Conservation (phyloP, 129 eudicot species). For the Flaveria linearis region DNA sequence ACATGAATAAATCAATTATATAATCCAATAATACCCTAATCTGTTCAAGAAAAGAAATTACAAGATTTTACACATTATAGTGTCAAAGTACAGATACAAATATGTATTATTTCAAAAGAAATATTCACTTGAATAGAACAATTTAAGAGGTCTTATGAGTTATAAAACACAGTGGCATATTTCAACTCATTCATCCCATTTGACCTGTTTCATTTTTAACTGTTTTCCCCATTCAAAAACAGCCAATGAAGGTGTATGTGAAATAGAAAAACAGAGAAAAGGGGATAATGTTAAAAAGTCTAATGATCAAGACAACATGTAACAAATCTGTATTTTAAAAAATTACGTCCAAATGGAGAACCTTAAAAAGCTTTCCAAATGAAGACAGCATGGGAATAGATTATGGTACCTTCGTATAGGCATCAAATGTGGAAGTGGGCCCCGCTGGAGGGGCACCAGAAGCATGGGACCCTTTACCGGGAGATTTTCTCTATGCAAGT, state of each 20-base stretch:
- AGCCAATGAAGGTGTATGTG: too few relatives aligned
- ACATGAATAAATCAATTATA: not conserved
- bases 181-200: not conserved
- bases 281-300: too few relatives aligned
- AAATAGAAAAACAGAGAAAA: too few relatives aligned
- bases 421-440: conserved; percentile 64
- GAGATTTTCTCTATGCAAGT: conserved; percentile 71
- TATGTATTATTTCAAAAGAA: not conserved
- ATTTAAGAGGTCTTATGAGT: not conserved
- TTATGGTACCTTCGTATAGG: conserved; percentile 68
- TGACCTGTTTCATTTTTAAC: conserved; percentile 3
- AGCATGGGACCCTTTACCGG: conserved; percentile 74
- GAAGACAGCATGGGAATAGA: conserved; percentile 71
- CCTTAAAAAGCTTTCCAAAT: conserved; percentile 88
- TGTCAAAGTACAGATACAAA: conserved; percentile 2
- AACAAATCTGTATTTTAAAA: not conserved
- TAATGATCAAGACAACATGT: not conserved
- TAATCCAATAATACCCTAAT: not conserved
- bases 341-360: conserved; percentile 15
- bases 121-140: not conserved
- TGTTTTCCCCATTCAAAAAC: not conserved
- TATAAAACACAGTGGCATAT: not conserved
- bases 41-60: not conserved
- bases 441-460: conserved; percentile 62
- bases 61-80: too few relatives aligned